Evolutionary conservation across 306 rosid species (phyloP).

Genomic region (Geum urbanum): DNA sequence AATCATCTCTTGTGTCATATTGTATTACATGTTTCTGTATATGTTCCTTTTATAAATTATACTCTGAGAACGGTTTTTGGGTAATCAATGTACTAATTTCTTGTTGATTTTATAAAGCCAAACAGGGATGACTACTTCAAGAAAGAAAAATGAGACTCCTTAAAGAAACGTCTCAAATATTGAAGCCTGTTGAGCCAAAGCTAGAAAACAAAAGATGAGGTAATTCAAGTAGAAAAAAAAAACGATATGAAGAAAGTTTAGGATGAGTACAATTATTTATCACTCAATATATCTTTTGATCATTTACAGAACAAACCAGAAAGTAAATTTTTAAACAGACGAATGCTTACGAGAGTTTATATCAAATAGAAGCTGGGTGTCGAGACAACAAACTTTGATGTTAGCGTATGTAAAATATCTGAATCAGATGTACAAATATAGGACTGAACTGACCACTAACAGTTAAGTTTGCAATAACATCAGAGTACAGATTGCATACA

Average conservation of each 20-base stretch:
- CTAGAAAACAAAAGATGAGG: background rate
- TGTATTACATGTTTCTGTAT: conserved; percentile 20
- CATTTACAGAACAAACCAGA: background rate
- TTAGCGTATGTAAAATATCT: conserved; percentile 4
- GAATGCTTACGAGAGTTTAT: background rate
- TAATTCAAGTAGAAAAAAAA: background rate
- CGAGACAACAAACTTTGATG: background rate
- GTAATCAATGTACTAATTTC: conserved; percentile 1
- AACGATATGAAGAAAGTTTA: background rate
- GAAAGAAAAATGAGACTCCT: background rate
- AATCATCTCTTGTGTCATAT: conserved; percentile 22
- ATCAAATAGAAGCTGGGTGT: conserved; percentile 1
- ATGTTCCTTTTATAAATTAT: conserved; percentile 16
- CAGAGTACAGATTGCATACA: conserved; percentile 3
- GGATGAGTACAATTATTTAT: background rate
- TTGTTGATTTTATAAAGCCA: background rate
- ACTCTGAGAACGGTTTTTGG: conserved; percentile 9
- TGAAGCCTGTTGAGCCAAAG: background rate
- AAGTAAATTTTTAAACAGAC: background rate
- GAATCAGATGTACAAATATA: conserved; percentile 6
- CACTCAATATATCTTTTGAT: background rate
- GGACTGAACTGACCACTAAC: background rate
- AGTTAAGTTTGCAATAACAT: conserved; percentile 15
- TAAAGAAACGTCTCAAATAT: background rate
- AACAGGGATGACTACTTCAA: background rate